phyloP scores from a whole-genome alignment of 139 green algal species.

The Chlorella sp. region DNA sequence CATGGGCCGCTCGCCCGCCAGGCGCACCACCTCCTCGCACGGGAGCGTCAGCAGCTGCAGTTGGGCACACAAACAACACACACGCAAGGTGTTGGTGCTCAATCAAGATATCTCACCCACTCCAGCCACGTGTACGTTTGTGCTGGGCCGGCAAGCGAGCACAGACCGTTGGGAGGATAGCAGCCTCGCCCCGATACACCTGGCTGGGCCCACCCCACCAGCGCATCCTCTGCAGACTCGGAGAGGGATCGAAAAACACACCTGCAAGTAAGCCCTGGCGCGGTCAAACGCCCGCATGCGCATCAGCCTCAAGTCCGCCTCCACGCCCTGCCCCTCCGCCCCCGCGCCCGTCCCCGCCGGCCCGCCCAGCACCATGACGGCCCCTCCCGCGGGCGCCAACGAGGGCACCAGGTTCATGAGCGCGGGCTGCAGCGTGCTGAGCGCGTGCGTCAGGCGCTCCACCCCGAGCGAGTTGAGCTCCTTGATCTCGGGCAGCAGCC shows the following conservation, averaged over 20 bases:
- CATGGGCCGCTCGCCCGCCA: constrained; percentile 35
- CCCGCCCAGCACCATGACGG: too few species aligned
- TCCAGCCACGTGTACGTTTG: too few species aligned
- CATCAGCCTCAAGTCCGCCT: background rate
- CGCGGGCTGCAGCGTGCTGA: constrained; percentile 49
- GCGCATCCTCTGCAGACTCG: too few species aligned
- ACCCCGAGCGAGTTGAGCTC: constrained; percentile 52
- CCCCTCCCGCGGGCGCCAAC: background rate
- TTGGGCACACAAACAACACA: too few species aligned
- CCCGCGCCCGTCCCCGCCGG: too few species aligned
- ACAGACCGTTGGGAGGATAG: too few species aligned
- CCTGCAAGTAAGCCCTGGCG: constrained; percentile 20
- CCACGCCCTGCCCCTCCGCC: background rate
- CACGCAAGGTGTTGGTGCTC: too few species aligned
- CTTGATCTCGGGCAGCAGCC: constrained; percentile 47
- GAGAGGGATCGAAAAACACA: too few species aligned
- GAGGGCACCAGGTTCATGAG: constrained; percentile 21
- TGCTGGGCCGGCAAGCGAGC: too few species aligned
- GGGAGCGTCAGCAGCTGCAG: constrained; percentile 50
- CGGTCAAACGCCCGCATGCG: constrained; percentile 9
- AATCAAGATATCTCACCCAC: too few species aligned
- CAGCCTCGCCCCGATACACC: too few species aligned
- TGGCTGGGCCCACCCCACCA: too few species aligned
- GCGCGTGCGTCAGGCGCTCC: constrained; percentile 47
- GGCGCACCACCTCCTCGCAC: constrained; percentile 41